Evolutionary conservation across 2,329 filamentous ascomycete species (phyloP).

Genomic region (Hansfordia pulvinata): DNA sequence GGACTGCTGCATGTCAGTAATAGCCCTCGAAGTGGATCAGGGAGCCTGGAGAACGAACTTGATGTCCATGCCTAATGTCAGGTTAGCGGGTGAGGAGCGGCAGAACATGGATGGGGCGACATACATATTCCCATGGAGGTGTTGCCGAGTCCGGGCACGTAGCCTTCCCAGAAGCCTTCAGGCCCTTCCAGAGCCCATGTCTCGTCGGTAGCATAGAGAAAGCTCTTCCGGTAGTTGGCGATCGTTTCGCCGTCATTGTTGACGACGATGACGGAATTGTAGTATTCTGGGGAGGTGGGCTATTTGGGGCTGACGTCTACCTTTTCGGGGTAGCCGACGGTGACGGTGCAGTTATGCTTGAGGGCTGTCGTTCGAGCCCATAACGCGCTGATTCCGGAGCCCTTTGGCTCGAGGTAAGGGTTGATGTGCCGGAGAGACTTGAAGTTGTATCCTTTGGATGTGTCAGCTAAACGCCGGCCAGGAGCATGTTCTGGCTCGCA

Average conservation of each 20-base stretch:
- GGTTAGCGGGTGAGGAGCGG: slow-evolving; percentile 8
- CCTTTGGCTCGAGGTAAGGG: slow-evolving; percentile 54
- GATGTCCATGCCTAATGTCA: slow-evolving; percentile 38
- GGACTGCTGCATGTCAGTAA: too few relatives aligned
- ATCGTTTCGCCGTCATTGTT: slow-evolving; percentile 43
- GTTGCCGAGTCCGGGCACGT: slow-evolving; percentile 32
- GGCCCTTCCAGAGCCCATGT: slow-evolving; percentile 46
- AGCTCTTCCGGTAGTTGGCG: slow-evolving; percentile 46
- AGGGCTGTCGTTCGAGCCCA: slow-evolving; percentile 59
- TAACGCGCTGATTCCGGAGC: slow-evolving; percentile 51
- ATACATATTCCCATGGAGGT: slow-evolving; percentile 46
- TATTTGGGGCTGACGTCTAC: slow-evolving; percentile 34
- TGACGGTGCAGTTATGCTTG: slow-evolving; percentile 53
- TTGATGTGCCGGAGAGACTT: slow-evolving; percentile 51
- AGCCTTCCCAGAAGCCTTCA: slow-evolving; percentile 32
- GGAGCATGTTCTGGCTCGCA: background rate
- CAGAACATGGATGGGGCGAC: too few relatives aligned
- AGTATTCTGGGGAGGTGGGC: slow-evolving; percentile 29
- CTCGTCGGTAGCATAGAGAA: slow-evolving; percentile 46
- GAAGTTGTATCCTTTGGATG: slow-evolving; percentile 59
- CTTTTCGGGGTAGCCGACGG: too few relatives aligned
- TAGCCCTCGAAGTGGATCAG: too few relatives aligned
- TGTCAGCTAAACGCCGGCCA: slow-evolving; percentile 7
- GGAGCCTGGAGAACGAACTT: slow-evolving; percentile 42
- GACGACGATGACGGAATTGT: slow-evolving; percentile 36